phyloP scores from a whole-genome alignment of 1,284 basidiomycete species.

The Tausonia pullulans region DNA sequence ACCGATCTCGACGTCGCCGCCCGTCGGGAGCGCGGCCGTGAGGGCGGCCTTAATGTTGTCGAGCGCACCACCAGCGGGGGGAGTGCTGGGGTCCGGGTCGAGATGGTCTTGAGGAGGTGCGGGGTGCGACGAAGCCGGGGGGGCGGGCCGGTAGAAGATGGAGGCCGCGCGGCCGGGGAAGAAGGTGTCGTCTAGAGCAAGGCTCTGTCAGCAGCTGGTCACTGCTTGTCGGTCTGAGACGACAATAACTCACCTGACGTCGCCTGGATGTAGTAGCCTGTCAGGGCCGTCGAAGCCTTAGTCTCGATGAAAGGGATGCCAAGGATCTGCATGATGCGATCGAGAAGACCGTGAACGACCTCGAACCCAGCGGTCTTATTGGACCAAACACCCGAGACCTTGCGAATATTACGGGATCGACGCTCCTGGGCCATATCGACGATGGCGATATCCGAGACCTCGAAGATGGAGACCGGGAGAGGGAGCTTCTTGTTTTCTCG shows the following conservation, averaged over 20 bases:
- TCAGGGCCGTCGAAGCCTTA: conserved; percentile 45
- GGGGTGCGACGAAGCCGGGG: conserved; percentile 11
- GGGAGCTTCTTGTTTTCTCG: conserved; percentile 92
- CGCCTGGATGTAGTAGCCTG: conserved; percentile 87
- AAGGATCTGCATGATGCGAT: conserved; percentile 88
- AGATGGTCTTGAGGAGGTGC: conserved; percentile 16
- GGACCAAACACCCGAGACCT: conserved; percentile 84
- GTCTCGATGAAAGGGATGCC: conserved; percentile 69
- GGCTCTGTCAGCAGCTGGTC: neutral
- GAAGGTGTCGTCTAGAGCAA: conserved; percentile 63
- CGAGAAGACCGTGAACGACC: conserved; percentile 86
- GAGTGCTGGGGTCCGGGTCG: conserved; percentile 22
- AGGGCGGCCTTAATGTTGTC: conserved; percentile 36
- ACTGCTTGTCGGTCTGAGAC: neutral
- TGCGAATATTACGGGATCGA: conserved; percentile 74
- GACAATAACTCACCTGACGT: conserved; percentile 49
- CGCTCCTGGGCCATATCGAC: conserved; percentile 71
- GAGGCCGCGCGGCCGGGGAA: conserved; percentile 89
- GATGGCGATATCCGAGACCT: conserved; percentile 84
- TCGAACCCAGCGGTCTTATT: conserved; percentile 96
- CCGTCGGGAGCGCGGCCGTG: conserved; percentile 21
- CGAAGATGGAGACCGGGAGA: conserved; percentile 86
- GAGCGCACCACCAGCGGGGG: conserved; percentile 22
- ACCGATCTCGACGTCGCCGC: conserved; percentile 60
- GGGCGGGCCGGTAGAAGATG: conserved; percentile 61